Evolutionary conservation across 164 flowering plant species (phyloP).

Genomic region (Dillenia suffruticosa): DNA sequence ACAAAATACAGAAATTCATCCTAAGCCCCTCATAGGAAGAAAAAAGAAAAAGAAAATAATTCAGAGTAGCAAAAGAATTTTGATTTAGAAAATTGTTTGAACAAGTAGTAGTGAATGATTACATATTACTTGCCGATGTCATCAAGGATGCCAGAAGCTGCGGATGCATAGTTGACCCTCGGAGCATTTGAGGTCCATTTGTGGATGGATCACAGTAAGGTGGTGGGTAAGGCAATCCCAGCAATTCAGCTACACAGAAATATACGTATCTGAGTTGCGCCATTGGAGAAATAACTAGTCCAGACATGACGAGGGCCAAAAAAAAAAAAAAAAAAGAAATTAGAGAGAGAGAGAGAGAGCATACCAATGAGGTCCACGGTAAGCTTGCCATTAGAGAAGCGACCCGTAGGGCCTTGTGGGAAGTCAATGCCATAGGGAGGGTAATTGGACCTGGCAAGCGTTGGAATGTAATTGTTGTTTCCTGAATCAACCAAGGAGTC

Average conservation of each 20-base stretch:
- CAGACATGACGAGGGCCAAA: too few relatives aligned
- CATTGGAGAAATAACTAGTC: too few relatives aligned
- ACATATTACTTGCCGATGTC: slow-evolving; percentile 13
- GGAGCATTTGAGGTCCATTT: slow-evolving; percentile 1
- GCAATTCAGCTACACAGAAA: slow-evolving; percentile 7
- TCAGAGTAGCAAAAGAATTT: not conserved
- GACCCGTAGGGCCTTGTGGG: slow-evolving; percentile 16
- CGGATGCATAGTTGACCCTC: slow-evolving; percentile 16
- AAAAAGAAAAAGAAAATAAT: not conserved
- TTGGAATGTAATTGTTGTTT: slow-evolving; percentile 12
- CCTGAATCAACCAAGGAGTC: slow-evolving; percentile 18
- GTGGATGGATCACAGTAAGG: slow-evolving; percentile 12
- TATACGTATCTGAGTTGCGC: not conserved
- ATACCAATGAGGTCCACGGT: slow-evolving; percentile 14
- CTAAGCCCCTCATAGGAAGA: not conserved
- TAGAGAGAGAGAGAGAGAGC: slow-evolving; percentile 4
- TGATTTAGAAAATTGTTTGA: too few relatives aligned
- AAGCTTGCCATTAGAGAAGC: slow-evolving; percentile 18
- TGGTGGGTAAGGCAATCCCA: slow-evolving; percentile 11
- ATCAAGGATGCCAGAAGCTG: slow-evolving; percentile 14
- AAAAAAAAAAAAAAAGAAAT: too few relatives aligned
- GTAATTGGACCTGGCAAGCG: slow-evolving; percentile 18
- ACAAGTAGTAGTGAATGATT: not conserved
- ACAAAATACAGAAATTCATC: not conserved
- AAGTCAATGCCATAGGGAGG: slow-evolving; percentile 21